These are phyloP conservation scores for Ophiostoma perfectum DNA, from an alignment of 2,329 filamentous ascomycete species.

Conservation along the genomic window DNA sequence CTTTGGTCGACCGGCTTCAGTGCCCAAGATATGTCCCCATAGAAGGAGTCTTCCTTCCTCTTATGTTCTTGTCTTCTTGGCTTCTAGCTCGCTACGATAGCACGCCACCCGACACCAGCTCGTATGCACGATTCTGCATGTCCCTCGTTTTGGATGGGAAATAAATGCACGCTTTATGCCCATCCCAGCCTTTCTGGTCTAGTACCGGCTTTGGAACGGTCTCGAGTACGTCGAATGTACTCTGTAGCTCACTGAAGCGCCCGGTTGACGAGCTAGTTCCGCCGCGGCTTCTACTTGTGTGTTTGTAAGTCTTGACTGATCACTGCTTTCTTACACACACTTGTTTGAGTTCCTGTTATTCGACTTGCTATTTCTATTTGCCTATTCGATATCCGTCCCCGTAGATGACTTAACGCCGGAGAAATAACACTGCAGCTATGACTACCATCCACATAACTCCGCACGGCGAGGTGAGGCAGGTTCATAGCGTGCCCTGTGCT, in stretches of 20 bases:
- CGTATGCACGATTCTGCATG: not conserved
- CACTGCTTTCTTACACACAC: too few species aligned
- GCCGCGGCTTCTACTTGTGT: too few species aligned
- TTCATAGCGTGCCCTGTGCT: not conserved
- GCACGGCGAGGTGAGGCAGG: not conserved
- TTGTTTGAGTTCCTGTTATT: too few species aligned
- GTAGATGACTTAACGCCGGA: too few species aligned
- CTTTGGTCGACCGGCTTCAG: too few species aligned
- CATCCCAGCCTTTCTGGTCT: not conserved
- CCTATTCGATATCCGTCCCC: too few species aligned
- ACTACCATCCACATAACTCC: not conserved
- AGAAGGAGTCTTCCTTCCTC: not conserved
- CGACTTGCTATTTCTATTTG: too few species aligned
- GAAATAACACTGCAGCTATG: too few species aligned
- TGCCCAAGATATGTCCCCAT: not conserved
- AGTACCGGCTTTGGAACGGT: slow-evolving; percentile 1
- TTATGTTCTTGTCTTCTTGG: not conserved
- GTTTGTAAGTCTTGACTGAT: too few species aligned
- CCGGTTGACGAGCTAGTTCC: too few species aligned
- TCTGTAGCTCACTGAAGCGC: too few species aligned
- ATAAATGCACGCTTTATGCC: not conserved
- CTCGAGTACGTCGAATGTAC: not conserved
- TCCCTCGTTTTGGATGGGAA: not conserved
- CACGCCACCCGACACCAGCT: too few species aligned
- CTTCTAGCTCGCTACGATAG: not conserved